Evolutionary conservation across 768 basidiomycete genomes (phyloP), one percentile per base, ranked within the genome.

Genomic region (Solioccasus polychromus): DNA sequence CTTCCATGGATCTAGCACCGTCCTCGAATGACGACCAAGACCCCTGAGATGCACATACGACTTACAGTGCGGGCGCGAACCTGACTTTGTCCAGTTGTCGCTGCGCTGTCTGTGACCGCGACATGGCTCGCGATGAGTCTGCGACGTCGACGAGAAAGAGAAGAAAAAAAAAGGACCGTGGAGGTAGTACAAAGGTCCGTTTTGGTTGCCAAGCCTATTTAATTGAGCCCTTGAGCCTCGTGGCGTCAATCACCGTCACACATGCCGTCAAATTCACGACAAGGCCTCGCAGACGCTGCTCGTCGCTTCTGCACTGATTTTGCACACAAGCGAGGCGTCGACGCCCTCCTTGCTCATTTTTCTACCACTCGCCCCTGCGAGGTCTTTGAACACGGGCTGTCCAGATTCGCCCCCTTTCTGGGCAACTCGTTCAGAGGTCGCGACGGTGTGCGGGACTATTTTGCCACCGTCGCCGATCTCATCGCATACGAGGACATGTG

Each of bases 321-420:
- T 53, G 68, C 80, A 8, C 48, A 60, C 24, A 70, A 78, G 30
- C 66, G 68, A 45, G 56, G 71, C 42, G 37, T 72, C 14, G 62
- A 73, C n/a, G 59, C 51, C 3, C 62, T 84, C 19, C 57, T 83
- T 36, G 59, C 70, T 0, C 71, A 75, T 53, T 83, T 84, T 52
- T 80, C 81, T 9, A 62, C 59, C 6, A 68, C 68, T 1, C 66
- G 70, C 42, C 59, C 66, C 43, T 67, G 71, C 44, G 67, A 70
- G 39, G 78, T 71, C 2, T 48, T 75, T 51, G 83, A 84, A 58
- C 71, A 85, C 41, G 83, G 83, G 14, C 68, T 78, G 22, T 64
- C 68, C 18, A 56, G 54, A 28, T 68, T 83, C 28, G 79, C 80
- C 9, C 79, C 82, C n/a, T 85, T 85, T 60, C 55, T 84, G 6